phyloP scores from a whole-genome alignment of 164 flowering plant genomes.

The Paratinospora sagittata region DNA sequence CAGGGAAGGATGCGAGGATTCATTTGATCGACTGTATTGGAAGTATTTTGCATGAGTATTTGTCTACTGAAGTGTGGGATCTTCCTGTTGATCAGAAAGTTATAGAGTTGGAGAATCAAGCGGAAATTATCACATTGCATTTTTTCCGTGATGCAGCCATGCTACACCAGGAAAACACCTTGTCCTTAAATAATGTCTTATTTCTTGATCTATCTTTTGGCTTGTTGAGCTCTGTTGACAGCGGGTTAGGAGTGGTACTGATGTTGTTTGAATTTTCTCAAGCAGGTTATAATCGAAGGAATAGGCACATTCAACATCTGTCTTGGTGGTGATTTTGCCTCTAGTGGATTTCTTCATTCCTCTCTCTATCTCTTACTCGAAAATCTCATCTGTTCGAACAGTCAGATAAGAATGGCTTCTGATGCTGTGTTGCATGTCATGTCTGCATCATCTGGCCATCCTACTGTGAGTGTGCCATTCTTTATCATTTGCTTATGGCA shows the following conservation, averaged over 20 bases:
- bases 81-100: constrained; percentile 49
- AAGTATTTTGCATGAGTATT: constrained; percentile 77
- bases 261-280: constrained; percentile 17
- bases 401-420: constrained; percentile 61
- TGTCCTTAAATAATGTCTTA: constrained; percentile 6
- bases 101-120: constrained; percentile 31
- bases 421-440: constrained; percentile 73
- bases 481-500: background rate
- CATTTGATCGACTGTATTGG: constrained; percentile 70
- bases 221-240: background rate
- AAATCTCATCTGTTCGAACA: constrained; percentile 71
- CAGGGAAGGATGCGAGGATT: constrained; percentile 26
- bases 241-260: background rate
- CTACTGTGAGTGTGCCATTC: constrained; percentile 47
- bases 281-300: constrained; percentile 89
- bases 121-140: constrained; percentile 39
- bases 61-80: constrained; percentile 81
- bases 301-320: constrained; percentile 68
- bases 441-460: constrained; percentile 54
- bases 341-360: constrained; percentile 82
- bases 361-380: constrained; percentile 83
- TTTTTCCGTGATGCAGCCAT: constrained; percentile 58
- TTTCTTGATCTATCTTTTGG: background rate
- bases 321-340: constrained; percentile 66
- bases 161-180: constrained; percentile 67